Evolutionary conservation across 768 basidiomycete genomes (phyloP).

Genomic region (Lactarius hengduanensis): DNA sequence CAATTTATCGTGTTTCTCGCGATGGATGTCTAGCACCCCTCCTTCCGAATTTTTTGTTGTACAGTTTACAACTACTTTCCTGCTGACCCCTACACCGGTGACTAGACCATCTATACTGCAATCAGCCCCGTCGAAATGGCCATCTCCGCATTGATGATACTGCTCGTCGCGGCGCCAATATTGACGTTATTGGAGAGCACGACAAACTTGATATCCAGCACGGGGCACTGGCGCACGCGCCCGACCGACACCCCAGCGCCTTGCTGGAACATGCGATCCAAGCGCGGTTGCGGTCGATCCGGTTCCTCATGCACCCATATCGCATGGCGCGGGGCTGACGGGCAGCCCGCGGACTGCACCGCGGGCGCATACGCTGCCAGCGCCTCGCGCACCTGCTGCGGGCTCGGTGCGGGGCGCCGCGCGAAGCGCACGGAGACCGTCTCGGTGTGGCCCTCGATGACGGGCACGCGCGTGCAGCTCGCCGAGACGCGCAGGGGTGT

Average conservation of each 20-base stretch:
- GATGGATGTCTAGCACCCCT: background rate
- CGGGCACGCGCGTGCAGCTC: conserved; percentile 91
- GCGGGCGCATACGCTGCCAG: conserved; percentile 72
- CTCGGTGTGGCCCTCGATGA: conserved; percentile 93
- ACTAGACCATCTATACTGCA: conserved; percentile 33
- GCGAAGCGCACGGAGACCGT: conserved; percentile 86
- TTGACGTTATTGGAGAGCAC: conserved; percentile 91
- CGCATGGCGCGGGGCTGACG: conserved; percentile 80
- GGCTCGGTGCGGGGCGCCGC: conserved; percentile 73
- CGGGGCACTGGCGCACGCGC: conserved; percentile 83
- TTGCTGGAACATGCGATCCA: conserved; percentile 87
- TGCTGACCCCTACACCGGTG: background rate
- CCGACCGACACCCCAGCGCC: conserved; percentile 93
- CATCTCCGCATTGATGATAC: conserved; percentile 96
- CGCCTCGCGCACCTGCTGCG: conserved; percentile 85
- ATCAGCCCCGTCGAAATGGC: conserved; percentile 75
- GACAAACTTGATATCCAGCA: conserved; percentile 95
- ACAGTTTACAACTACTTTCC: background rate
- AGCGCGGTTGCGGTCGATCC: conserved; percentile 90
- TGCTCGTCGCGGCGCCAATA: conserved; percentile 95
- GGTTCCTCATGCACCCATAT: conserved; percentile 91
- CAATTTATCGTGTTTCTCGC: background rate
- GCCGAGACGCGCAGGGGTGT: conserved; percentile 88
- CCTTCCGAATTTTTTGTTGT: background rate
- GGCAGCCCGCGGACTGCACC: conserved; percentile 71